A percentile compares a stretch with the other conserved stretches of the same genome.
Conservation (phyloP, 257 asterid genomes). For the Solanum gracilifrons region DNA sequence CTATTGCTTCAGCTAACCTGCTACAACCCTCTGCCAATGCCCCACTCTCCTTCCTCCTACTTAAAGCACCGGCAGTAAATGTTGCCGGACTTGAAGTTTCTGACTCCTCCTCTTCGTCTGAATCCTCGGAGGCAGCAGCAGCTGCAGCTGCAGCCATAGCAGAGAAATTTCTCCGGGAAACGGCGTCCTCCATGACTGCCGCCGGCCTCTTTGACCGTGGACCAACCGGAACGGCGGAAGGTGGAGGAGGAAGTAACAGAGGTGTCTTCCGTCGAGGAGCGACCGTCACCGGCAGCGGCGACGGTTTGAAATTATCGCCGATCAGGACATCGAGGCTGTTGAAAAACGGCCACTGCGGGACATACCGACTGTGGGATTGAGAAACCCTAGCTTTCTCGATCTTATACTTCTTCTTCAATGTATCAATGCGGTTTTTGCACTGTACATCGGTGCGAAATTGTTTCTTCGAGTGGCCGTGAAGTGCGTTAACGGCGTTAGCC, state of each 20-base stretch:
- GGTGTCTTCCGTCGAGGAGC: slow-evolving; percentile 13
- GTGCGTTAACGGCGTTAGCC: slow-evolving; percentile 79
- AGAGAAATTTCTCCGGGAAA: slow-evolving; percentile 50
- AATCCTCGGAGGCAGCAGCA: slow-evolving; percentile 38
- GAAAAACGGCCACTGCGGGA: slow-evolving; percentile 69
- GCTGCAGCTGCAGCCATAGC: slow-evolving; percentile 66
- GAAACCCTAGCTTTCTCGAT: slow-evolving; percentile 56
- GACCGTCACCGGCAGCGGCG: slow-evolving; percentile 24
- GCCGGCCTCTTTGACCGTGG: slow-evolving; percentile 68
- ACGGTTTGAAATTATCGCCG: slow-evolving; percentile 34
- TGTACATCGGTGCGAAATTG: slow-evolving; percentile 77
- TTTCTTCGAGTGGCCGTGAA: slow-evolving; percentile 49
- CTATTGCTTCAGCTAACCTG: slow-evolving; percentile 60
- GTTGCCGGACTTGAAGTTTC: slow-evolving; percentile 11
- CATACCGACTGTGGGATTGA: slow-evolving; percentile 48
- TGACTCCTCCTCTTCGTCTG: slow-evolving; percentile 22
- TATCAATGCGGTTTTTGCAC: slow-evolving; percentile 93
- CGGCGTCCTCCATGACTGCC: slow-evolving; percentile 16
- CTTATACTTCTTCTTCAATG: slow-evolving; percentile 80
- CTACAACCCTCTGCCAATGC: slow-evolving; percentile 30
- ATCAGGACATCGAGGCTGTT: slow-evolving; percentile 50
- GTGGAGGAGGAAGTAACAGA: slow-evolving; percentile 21
- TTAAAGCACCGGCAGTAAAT: not conserved
- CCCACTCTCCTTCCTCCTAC: slow-evolving; percentile 16
- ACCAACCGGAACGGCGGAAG: slow-evolving; percentile 79